Conservation (phyloP, 805 yeast genomes). For the Scheffersomyces amazonensis region DNA sequence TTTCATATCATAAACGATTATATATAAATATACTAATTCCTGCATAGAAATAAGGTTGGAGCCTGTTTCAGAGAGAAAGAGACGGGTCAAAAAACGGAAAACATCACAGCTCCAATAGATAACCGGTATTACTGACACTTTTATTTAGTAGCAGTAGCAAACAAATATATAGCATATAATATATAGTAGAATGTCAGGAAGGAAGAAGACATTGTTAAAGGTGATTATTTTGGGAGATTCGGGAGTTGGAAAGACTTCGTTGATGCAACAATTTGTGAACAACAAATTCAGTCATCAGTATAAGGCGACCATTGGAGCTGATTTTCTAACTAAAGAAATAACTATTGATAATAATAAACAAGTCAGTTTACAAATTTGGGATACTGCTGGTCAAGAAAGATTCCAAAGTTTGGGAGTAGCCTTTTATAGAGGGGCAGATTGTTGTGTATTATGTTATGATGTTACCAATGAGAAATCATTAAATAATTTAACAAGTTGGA, state of each 20-base stretch:
- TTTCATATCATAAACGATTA: too few species aligned
- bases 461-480: conserved; percentile 93
- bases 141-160: too few species aligned
- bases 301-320: conserved; percentile 98
- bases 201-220: conserved; percentile 75
- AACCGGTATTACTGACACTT: too few species aligned
- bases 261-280: conserved; percentile 96
- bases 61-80: too few species aligned
- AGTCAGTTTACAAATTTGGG: conserved; percentile 91
- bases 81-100: too few species aligned
- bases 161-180: too few species aligned
- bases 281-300: conserved; percentile 93
- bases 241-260: conserved; percentile 95
- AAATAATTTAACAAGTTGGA: conserved; percentile 86
- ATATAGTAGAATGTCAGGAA: conserved; percentile 50
- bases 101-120: too few species aligned
- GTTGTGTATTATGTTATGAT: conserved; percentile 94
- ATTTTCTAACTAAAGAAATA: conserved; percentile 89
- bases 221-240: conserved; percentile 95
- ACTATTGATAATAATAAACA: conserved; percentile 73
- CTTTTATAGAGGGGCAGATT: conserved; percentile 95
- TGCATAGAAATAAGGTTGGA: too few species aligned
- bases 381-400: conserved; percentile 98
- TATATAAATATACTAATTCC: too few species aligned
- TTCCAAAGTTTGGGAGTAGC: conserved; percentile 97